Evolutionary conservation across 2,329 filamentous ascomycete species (phyloP).

Genomic region (Pseudocercospora musae): DNA sequence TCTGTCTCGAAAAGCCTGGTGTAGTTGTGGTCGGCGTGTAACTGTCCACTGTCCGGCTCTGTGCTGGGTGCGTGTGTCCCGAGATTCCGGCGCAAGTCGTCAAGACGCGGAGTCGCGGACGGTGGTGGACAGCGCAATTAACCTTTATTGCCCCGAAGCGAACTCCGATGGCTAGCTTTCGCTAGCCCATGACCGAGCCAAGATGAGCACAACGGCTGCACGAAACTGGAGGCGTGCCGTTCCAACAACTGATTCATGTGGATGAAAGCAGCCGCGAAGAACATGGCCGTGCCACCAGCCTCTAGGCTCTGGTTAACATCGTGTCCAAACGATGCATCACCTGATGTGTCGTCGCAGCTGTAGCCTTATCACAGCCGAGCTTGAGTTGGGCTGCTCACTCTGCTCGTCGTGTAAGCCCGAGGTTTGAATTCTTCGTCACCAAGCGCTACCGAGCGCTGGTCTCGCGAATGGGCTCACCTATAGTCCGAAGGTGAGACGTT

Average conservation of each 20-base stretch:
- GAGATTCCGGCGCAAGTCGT: background rate
- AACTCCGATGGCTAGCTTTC: background rate
- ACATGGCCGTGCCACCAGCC: background rate
- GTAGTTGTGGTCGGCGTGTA: background rate
- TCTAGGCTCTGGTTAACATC: background rate
- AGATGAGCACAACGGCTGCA: background rate
- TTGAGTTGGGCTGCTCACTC: conserved; percentile 3
- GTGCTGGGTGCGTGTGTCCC: background rate
- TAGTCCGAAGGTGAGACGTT: conserved; percentile 19
- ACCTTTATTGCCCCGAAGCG: conserved; percentile 4
- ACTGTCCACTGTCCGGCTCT: background rate
- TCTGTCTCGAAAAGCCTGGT: background rate
- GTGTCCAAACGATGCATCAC: background rate
- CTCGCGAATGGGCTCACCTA: conserved; percentile 16
- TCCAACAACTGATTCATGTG: background rate
- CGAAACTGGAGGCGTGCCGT: background rate
- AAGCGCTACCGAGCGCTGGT: background rate
- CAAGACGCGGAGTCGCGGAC: background rate
- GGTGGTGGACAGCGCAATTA: background rate
- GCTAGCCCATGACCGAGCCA: background rate
- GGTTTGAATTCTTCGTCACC: background rate
- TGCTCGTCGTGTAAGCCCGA: conserved; percentile 1
- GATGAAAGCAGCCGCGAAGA: background rate
- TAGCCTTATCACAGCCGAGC: background rate
- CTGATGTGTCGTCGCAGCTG: background rate